Evolutionary conservation across 345 rosid genomes (phyloP).

Genomic region (Moricandia arvensis): DNA sequence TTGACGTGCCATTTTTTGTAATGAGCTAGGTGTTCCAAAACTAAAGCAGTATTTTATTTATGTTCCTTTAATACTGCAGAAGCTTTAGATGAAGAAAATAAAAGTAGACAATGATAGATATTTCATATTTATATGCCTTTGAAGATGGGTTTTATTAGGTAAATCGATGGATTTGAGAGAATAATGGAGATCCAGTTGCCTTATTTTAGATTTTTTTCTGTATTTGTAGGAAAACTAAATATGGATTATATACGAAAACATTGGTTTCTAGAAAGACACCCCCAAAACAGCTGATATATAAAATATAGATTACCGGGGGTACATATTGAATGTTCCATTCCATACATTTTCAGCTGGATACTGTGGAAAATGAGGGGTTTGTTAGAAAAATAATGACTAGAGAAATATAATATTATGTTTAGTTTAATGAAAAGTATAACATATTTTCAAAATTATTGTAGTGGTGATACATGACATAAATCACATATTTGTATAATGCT

Average conservation of each 20-base stretch:
- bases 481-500: too few species aligned
- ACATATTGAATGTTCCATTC: background rate
- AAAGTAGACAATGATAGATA: background rate
- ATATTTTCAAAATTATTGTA: too few species aligned
- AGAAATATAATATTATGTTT: too few species aligned
- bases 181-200: slow-evolving; percentile 22
- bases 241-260: too few species aligned
- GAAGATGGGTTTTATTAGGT: background rate
- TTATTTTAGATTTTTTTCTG: slow-evolving; percentile 5
- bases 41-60: slow-evolving; percentile 27
- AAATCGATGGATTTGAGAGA: slow-evolving; percentile 24
- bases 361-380: background rate
- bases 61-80: slow-evolving; percentile 21
- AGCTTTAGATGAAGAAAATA: slow-evolving; percentile 30
- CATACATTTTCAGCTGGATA: background rate
- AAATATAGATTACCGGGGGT: too few species aligned
- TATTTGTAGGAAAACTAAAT: background rate
- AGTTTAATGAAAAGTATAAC: too few species aligned
- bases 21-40: slow-evolving; percentile 31
- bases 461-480: too few species aligned
- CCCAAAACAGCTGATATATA: background rate
- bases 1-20: slow-evolving; percentile 31
- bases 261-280: too few species aligned
- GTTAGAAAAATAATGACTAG: background rate
- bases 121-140: slow-evolving; percentile 11